phyloP scores from a whole-genome alignment of 768 basidiomycete species.

The Multifurca ochricompacta region DNA sequence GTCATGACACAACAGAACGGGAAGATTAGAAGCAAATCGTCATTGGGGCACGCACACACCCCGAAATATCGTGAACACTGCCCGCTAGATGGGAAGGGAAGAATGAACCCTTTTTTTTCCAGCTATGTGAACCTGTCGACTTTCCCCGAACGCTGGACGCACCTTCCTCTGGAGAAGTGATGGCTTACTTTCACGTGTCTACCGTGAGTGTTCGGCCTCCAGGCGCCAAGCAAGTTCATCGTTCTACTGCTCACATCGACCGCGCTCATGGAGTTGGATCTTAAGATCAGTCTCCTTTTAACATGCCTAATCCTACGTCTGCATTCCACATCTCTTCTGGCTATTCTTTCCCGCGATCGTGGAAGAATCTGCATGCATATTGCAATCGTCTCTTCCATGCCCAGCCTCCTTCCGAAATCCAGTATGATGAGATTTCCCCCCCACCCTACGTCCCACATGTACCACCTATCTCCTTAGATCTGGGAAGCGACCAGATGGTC shows the following conservation, averaged over 20 bases:
- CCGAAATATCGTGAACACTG: too few species aligned
- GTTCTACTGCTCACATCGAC: neutral
- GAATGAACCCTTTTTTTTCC: too few species aligned
- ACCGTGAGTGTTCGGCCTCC: slow-evolving; percentile 37
- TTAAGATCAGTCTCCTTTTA: slow-evolving; percentile 48
- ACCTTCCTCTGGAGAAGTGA: slow-evolving; percentile 46
- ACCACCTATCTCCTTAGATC: slow-evolving; percentile 59
- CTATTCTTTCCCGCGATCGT: slow-evolving; percentile 70
- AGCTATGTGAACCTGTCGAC: neutral
- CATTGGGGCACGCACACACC: too few species aligned
- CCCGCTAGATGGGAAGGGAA: too few species aligned
- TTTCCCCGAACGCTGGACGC: neutral
- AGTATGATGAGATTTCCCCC: slow-evolving; percentile 41
- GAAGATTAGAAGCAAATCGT: too few species aligned
- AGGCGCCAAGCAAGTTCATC: slow-evolving; percentile 42
- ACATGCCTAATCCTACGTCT: slow-evolving; percentile 43
- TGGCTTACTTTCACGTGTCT: slow-evolving; percentile 55
- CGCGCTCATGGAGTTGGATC: neutral
- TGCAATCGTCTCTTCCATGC: slow-evolving; percentile 58
- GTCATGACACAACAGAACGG: too few species aligned
- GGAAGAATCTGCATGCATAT: too few species aligned
- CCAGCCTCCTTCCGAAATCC: slow-evolving; percentile 41
- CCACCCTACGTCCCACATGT: slow-evolving; percentile 36
- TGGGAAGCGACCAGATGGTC: slow-evolving; percentile 47
- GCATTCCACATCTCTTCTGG: slow-evolving; percentile 55